A percentile compares a stretch with the other conserved stretches of the same genome.
These are phyloP conservation scores for Magnusiomyces tetraspermus DNA, from an alignment of 1,139 yeast genomes.

Conservation along the genomic window DNA sequence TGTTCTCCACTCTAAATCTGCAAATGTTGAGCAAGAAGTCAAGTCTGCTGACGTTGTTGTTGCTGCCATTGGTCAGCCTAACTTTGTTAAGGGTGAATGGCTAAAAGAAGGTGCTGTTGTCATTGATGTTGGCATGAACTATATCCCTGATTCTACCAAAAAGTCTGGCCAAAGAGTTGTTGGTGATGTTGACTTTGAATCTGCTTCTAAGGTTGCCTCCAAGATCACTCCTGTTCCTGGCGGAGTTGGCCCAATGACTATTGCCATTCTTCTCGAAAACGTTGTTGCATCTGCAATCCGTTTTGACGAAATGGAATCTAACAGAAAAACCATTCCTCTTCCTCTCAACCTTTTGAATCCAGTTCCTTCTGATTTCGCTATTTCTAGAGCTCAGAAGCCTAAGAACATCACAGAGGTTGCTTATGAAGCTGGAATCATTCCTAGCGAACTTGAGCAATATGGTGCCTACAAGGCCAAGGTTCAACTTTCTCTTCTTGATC, in stretches of 20 bases:
- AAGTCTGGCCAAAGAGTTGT: conserved; percentile 81
- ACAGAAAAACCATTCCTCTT: conserved; percentile 41
- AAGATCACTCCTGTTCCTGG: conserved; percentile 96
- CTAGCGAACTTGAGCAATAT: conserved; percentile 78
- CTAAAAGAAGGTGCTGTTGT: conserved; percentile 75
- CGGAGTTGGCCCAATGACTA: conserved; percentile 99
- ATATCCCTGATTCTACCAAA: conserved; percentile 61
- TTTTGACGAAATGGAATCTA: conserved; percentile 27
- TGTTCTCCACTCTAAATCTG: conserved; percentile 69
- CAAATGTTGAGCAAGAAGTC: conserved; percentile 51
- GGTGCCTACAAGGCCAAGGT: conserved; percentile 93
- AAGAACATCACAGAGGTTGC: conserved; percentile 79
- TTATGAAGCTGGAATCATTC: conserved; percentile 70
- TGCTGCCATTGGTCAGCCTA: conserved; percentile 83
- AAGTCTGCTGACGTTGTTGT: conserved; percentile 79
- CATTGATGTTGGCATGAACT: conserved; percentile 95
- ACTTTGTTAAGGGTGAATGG: conserved; percentile 83
- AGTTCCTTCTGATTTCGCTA: conserved; percentile 90
- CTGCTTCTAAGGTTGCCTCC: conserved; percentile 57
- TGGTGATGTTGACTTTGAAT: conserved; percentile 84
- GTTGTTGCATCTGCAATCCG: conserved; percentile 74
- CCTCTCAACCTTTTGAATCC: conserved; percentile 60
- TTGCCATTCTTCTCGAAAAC: conserved; percentile 86
- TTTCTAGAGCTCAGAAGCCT: conserved; percentile 83
- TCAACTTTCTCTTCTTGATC: conserved; percentile 59